Evolutionary conservation across 23 red algal genomes (phyloP), one percentile per base, ranked within the genome.

Genomic region (Gracilaria vermiculophylla): DNA sequence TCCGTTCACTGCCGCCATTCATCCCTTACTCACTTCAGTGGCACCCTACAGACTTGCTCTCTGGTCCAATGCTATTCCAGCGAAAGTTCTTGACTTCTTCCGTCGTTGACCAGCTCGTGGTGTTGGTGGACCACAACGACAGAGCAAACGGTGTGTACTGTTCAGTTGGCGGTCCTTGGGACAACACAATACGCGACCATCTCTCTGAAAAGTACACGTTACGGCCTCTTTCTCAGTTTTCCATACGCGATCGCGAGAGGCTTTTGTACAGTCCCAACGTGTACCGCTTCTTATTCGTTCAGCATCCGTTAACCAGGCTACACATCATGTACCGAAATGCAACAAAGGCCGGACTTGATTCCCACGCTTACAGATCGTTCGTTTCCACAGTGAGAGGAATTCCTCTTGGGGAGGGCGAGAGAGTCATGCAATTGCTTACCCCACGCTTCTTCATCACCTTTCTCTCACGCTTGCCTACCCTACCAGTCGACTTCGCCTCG

Each of bases 221-320:
- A 35, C 29, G 49, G 1, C 50, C 76, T 29, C 35, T 79, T 8
- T 79, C 45, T 24, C 50, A 79, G 76, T 43, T 79, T 25, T 57
- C 50, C 44, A 79, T 79, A 17, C 76, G 76, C 29, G 76, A 79
- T 60, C 76, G 76, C 3, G 76, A 79, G 57, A 52, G 76, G 34
- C 28, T 79, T 23, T 24, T 79, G 0, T 39, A 37, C 49, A 79
- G 45, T 54, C 17, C 31, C 0, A 40, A 20, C 9, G 28, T 79
- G 4, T 79, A 29, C 27, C 76, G 76, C 1, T 79, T 79, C 76
- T 25, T 79, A 23, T 79, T 79, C 32, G 76, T 79, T 58, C 45
- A 17, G 29, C 42, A 79, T 55, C 76, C 76, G 16, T 10, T 79
- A 17, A 73, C n/a, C 20, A 42, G 67, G 42, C 67, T 73, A 6